Conservation (phyloP, 2,329 filamentous ascomycete genomes). For the Trichoderma aggressivum region DNA sequence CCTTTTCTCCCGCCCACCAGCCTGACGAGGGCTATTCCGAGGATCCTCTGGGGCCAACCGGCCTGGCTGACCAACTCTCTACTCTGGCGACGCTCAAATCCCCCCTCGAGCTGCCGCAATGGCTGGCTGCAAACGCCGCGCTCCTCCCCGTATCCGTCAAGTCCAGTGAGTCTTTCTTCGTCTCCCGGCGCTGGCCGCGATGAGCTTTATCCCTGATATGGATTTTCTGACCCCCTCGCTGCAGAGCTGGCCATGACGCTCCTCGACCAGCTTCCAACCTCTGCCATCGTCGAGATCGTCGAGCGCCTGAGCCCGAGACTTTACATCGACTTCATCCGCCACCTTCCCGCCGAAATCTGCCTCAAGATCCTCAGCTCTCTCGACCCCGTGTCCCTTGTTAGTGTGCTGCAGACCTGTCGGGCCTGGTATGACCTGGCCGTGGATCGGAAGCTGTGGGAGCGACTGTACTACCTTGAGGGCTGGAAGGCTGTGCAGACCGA, state of each 20-base stretch:
- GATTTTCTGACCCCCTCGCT: background rate
- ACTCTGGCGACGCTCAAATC: conserved; percentile 37
- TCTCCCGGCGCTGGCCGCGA: background rate
- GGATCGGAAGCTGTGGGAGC: conserved; percentile 83
- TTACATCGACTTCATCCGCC: conserved; percentile 85
- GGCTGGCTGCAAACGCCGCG: conserved; percentile 49
- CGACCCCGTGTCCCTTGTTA: conserved; percentile 74
- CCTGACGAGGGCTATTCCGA: conserved; percentile 88
- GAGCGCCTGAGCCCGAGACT: conserved; percentile 76
- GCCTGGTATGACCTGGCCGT: conserved; percentile 78
- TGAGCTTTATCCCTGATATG: background rate
- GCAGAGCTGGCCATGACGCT: conserved; percentile 77
- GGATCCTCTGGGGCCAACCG: conserved; percentile 55
- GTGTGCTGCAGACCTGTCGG: conserved; percentile 73
- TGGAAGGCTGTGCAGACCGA: conserved; percentile 71
- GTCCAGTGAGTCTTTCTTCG: conserved; percentile 40
- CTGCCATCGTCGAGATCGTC: conserved; percentile 75
- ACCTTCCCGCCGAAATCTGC: conserved; percentile 86
- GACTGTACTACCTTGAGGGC: conserved; percentile 77
- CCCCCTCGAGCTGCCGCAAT: conserved; percentile 45
- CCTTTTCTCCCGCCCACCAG: conserved; percentile 33
- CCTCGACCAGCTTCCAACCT: conserved; percentile 74
- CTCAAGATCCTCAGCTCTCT: conserved; percentile 86
- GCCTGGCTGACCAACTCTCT: conserved; percentile 29
- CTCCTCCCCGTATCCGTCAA: conserved; percentile 48